Evolutionary conservation across 176 grass and related monocot species (phyloP), one percentile per base, ranked within the genome.

Genomic region (Pontederia crassipes): DNA sequence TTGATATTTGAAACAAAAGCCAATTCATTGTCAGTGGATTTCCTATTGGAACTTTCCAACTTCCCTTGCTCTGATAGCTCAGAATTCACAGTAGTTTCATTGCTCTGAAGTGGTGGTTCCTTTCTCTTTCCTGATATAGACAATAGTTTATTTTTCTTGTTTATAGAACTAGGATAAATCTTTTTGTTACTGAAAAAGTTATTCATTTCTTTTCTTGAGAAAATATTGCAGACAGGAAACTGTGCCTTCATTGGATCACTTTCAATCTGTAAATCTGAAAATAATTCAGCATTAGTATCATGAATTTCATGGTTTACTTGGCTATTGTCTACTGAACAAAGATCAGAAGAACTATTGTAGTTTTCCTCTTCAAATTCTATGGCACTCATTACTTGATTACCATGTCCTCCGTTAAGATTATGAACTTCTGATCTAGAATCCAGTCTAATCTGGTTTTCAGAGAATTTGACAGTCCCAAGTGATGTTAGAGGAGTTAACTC

Each of bases 171-270:
- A 59, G 93, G 93, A 81, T 67, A 85, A 65, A 86, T 76, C 46
- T 61, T 71, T 74, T 81, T 98, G 69, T 58, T 87, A 86, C 52
- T 92, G 66, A 92, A 92, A 83, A 92, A 92, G 12, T 61, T 71
- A 51, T 71, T 55, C 79, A 98, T 85, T 77, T 91, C 87, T 77
- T 82, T 88, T 64, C 85, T 85, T 45, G 84, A 92, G 79, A 98
- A 92, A 72, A 86, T 55, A 83, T 92, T 66, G 1, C 93, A 88
- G 61, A 66, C 46, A 74, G 93, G 93, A 89, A 89, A 83, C n/a
- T 98, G 88, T 81, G 87, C 85, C 78, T 65, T 79, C 6, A 98
- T 70, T 8, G 93, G 84, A 74, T 85, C 77, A 62, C 46, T 79
- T 56, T 80, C 75, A 12, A 83, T 14, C 71, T 9, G 75, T 55